Evolutionary conservation across 108 stramenopile genomes (phyloP).

Genomic region (Poteriospumella lacustris): DNA sequence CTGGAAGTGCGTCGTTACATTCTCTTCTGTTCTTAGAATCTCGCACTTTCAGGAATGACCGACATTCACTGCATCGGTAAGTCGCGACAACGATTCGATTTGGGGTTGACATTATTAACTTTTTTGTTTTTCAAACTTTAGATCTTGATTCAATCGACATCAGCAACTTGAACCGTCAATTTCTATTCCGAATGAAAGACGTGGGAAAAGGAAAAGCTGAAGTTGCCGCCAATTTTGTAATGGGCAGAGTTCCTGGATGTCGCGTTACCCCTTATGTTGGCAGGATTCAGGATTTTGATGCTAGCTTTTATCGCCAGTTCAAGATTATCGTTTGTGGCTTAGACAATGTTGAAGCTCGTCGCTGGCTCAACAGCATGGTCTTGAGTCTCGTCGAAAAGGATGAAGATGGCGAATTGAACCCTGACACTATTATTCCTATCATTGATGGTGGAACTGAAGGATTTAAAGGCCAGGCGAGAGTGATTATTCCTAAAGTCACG

Average conservation of each 20-base stretch:
- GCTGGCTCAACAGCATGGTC: slow-evolving; percentile 94
- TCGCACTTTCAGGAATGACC: slow-evolving; percentile 68
- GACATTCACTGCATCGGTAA: not conserved
- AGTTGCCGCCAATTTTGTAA: slow-evolving; percentile 60
- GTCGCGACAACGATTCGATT: not conserved
- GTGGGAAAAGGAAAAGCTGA: slow-evolving; percentile 53
- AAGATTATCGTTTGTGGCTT: slow-evolving; percentile 84
- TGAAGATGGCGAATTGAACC: slow-evolving; percentile 80
- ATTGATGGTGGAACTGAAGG: slow-evolving; percentile 99
- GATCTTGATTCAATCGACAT: slow-evolving; percentile 99
- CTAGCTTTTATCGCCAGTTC: slow-evolving; percentile 77
- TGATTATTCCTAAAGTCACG: slow-evolving; percentile 90
- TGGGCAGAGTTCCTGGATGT: slow-evolving; percentile 38
- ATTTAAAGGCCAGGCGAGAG: slow-evolving; percentile 92
- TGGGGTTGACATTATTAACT: slow-evolving; percentile 34
- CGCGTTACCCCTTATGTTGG: slow-evolving; percentile 75
- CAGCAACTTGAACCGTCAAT: slow-evolving; percentile 94
- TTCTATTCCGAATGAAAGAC: slow-evolving; percentile 68
- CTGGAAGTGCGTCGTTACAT: not conserved
- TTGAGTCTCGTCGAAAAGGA: slow-evolving; percentile 68
- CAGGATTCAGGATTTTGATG: slow-evolving; percentile 88
- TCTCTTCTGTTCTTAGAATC: slow-evolving; percentile 63
- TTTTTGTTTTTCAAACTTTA: slow-evolving; percentile 80
- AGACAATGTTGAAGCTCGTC: slow-evolving; percentile 91
- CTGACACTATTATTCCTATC: slow-evolving; percentile 81